Evolutionary conservation across 805 yeast species (phyloP).

Genomic region (Barnettozyma sucrosica): DNA sequence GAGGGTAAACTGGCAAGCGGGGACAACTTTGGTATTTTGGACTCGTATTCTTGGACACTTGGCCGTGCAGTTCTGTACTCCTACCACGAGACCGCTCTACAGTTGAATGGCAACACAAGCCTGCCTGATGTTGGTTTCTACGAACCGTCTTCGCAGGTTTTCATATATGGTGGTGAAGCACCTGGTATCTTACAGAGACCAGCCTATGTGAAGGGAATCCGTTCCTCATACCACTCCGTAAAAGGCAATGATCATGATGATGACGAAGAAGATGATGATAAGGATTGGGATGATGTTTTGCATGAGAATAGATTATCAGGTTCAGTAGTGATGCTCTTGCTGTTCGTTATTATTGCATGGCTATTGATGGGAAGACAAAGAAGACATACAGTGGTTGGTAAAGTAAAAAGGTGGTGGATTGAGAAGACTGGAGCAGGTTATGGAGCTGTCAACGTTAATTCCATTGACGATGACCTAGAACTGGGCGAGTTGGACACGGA

Average conservation of each 20-base stretch:
- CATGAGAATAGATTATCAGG: constrained; percentile 33
- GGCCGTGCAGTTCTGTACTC: constrained; percentile 61
- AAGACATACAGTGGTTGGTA: constrained; percentile 17
- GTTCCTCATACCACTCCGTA: constrained; percentile 16
- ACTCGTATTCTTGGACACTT: constrained; percentile 48
- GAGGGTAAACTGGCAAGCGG: constrained; percentile 15
- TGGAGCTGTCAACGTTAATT: constrained; percentile 1
- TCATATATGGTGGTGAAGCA: constrained; percentile 49
- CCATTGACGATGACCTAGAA: constrained; percentile 13
- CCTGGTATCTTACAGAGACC: constrained; percentile 40
- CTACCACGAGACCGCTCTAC: constrained; percentile 40
- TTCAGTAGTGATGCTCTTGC: constrained; percentile 29
- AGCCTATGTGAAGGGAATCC: constrained; percentile 20
- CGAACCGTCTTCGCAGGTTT: constrained; percentile 42
- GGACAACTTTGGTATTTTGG: constrained; percentile 39
- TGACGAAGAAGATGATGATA: constrained; percentile 27
- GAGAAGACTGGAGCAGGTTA: constrained; percentile 8
- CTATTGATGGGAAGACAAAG: constrained; percentile 31
- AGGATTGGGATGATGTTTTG: constrained; percentile 33
- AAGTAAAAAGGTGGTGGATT: constrained; percentile 9
- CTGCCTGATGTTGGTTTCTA: constrained; percentile 37
- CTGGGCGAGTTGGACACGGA: constrained; percentile 11
- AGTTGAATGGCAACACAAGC: constrained; percentile 7
- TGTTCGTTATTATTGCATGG: constrained; percentile 27
- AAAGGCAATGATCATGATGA: constrained; percentile 25